These are phyloP conservation scores for Paratinospora sagittata DNA, from an alignment of 164 flowering plant species.

Conservation along the genomic window DNA sequence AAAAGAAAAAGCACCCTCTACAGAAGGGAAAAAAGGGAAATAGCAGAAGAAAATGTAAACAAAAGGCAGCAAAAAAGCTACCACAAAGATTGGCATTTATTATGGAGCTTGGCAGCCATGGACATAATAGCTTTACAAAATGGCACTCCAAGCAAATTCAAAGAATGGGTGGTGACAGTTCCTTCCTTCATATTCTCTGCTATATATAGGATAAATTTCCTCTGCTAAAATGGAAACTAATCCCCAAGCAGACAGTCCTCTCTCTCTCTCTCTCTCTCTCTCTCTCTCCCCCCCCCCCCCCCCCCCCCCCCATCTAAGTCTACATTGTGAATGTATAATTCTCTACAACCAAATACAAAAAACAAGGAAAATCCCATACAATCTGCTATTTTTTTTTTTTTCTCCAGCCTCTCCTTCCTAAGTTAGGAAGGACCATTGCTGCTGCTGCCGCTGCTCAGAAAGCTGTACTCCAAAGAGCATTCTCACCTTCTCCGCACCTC, in stretches of 20 bases:
- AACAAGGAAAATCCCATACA: constrained; percentile 15
- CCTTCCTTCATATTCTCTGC: constrained; percentile 28
- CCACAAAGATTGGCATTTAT: constrained; percentile 30
- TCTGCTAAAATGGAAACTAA: constrained; percentile 42
- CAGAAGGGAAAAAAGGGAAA: no score
- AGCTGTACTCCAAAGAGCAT: constrained; percentile 60
- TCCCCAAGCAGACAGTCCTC: constrained; percentile 23
- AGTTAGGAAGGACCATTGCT: constrained; percentile 29
- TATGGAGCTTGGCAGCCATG: constrained; percentile 32
- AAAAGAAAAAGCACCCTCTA: constrained; percentile 1
- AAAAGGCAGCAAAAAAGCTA: constrained; percentile 28
- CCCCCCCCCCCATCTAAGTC: constrained; percentile 19
- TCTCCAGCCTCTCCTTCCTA: constrained; percentile 19
- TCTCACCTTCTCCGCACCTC: constrained; percentile 86
- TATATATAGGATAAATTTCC: constrained; percentile 24
- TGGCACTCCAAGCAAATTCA: constrained; percentile 34
- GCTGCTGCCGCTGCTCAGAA: constrained; percentile 27
- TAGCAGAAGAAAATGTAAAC: constrained; percentile 15
- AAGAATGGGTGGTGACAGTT: constrained; percentile 36
- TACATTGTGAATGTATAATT: constrained; percentile 28
- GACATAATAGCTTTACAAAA: constrained; percentile 22
- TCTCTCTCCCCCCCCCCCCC: constrained; percentile 6
- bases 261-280: constrained; percentile 10
- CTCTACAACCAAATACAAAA: constrained; percentile 16
- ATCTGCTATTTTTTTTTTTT: no score